phyloP scores from a whole-genome alignment of 768 basidiomycete species.

The Mycena belliarum region DNA sequence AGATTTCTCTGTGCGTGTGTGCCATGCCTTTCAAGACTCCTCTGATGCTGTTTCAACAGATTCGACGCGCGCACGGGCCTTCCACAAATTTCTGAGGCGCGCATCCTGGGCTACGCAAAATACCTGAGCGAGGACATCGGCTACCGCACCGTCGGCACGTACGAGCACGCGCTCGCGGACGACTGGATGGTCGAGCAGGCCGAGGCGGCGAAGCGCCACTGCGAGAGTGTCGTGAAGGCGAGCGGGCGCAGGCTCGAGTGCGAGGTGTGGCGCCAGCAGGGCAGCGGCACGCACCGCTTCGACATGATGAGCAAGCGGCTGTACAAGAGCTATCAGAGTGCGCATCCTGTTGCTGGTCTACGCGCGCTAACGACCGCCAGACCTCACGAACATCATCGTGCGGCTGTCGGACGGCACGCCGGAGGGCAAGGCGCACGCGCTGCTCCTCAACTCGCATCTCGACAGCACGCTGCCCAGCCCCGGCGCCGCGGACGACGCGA shows the following conservation, averaged over 20 bases:
- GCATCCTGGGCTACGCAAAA: constrained; percentile 62
- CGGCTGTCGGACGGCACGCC: constrained; percentile 80
- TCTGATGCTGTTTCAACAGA: constrained; percentile 25
- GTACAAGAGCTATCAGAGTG: constrained; percentile 78
- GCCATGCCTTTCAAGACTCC: not conserved
- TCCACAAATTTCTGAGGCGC: constrained; percentile 72
- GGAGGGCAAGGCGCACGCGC: constrained; percentile 74
- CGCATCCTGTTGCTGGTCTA: not conserved
- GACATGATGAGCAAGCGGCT: constrained; percentile 87
- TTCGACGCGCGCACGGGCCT: constrained; percentile 53
- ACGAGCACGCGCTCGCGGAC: constrained; percentile 85
- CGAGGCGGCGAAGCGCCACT: constrained; percentile 57
- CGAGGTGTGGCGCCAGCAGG: constrained; percentile 89
- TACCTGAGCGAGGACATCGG: constrained; percentile 85
- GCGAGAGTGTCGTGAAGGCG: constrained; percentile 51
- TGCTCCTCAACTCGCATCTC: constrained; percentile 87
- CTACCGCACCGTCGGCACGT: constrained; percentile 88
- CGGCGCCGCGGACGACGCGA: constrained; percentile 86
- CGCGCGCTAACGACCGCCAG: not conserved
- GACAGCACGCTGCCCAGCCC: constrained; percentile 90
- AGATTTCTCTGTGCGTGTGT: constrained; percentile 49
- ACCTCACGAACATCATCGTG: constrained; percentile 87
- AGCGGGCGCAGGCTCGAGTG: constrained; percentile 72
- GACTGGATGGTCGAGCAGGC: constrained; percentile 77
- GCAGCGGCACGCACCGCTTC: constrained; percentile 87